Evolutionary conservation across 2,329 filamentous ascomycete species (phyloP), one percentile per base, ranked within the genome.

Genomic region (Ustulina deusta): DNA sequence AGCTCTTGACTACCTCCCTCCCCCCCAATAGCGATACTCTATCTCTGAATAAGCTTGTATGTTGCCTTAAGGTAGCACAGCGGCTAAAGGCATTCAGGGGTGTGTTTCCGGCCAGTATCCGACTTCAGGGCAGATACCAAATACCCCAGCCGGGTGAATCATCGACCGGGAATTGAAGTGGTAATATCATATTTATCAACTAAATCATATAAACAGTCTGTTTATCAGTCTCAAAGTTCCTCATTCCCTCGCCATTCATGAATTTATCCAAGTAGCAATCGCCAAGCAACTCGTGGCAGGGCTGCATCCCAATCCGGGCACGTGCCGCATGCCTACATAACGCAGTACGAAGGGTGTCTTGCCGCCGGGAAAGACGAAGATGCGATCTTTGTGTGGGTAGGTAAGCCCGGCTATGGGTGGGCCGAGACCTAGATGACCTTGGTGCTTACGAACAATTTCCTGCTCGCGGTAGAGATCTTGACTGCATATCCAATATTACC

Each of bases 151-250:
- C 9, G 22, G 13, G 25, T 22, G 1, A 10, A 20, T 11, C 17
- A 11, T n/a, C 1, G 29, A 15, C 7, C 17, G n/a, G 5, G 20
- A 10, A 55, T 38, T 13, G 2, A 25, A n/a, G 11, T 2, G 5
- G 32, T 17, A 22, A 9, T 13, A 25, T 10, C 1, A 17, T 22
- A n/a, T 20, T 38, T 20, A 42, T 10, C 9, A 32, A n/a, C 34
- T 51, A 66, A 20, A 66, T 52, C 9, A 66, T 22, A 54, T 66
- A 66, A 32, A 66, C 54, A 57, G 64, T 66, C 44, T 63, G 51
- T 22, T 62, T 66, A 17, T 58, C 6, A 7, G 40, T 48, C 22
- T 59, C 44, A 7, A 63, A 66, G 3, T 62, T 29, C 20, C 5
- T 15, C 59, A 62, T 58, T 10, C 51, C 64, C 38, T 58, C 49